Percentiles rank a stretch among this genome's conserved stretches.
These are phyloP conservation scores for Phytophthora hybrid DNA, from an alignment of 352 stramenopile species.

Conservation along the genomic window DNA sequence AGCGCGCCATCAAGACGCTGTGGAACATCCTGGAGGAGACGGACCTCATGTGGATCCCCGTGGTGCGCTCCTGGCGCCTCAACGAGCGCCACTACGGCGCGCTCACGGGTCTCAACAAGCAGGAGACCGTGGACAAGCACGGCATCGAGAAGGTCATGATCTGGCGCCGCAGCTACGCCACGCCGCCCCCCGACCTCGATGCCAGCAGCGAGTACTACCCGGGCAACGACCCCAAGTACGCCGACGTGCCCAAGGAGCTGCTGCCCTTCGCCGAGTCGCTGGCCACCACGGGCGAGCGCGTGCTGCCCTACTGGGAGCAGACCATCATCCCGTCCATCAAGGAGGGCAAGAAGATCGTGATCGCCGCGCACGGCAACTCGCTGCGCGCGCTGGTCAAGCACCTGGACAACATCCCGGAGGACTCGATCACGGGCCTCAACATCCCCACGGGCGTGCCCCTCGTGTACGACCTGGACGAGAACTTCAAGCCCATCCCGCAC, in stretches of 20 bases:
- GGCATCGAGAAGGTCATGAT: slow-evolving; percentile 95
- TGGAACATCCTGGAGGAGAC: slow-evolving; percentile 97
- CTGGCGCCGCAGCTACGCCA: slow-evolving; percentile 98
- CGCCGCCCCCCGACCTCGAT: slow-evolving; percentile 94
- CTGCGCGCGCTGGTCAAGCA: slow-evolving; percentile 99
- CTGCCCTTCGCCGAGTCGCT: slow-evolving; percentile 96
- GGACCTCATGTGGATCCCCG: slow-evolving; percentile 96
- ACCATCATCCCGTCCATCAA: slow-evolving; percentile 96
- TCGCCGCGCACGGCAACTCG: slow-evolving; percentile 98
- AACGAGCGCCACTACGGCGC: slow-evolving; percentile 93
- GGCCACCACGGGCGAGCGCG: slow-evolving; percentile 93
- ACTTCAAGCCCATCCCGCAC: slow-evolving; percentile 96
- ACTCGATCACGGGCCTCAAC: slow-evolving; percentile 97
- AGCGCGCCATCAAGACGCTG: slow-evolving; percentile 98
- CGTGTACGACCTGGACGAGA: slow-evolving; percentile 98
- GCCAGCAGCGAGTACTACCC: slow-evolving; percentile 91
- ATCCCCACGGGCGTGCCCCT: slow-evolving; percentile 97
- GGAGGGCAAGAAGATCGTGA: slow-evolving; percentile 96
- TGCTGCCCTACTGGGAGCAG: slow-evolving; percentile 96
- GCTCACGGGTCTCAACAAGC: slow-evolving; percentile 93
- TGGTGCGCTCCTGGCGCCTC: slow-evolving; percentile 94
- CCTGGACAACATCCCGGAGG: slow-evolving; percentile 97
- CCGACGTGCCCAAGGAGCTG: slow-evolving; percentile 88
- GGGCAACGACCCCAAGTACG: slow-evolving; percentile 93
- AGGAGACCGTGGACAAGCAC: slow-evolving; percentile 90